Percentiles rank a stretch among this genome's conserved stretches.
Conservation (phyloP, 83 land plant species). For the Diphasiastrum complanatum region DNA sequence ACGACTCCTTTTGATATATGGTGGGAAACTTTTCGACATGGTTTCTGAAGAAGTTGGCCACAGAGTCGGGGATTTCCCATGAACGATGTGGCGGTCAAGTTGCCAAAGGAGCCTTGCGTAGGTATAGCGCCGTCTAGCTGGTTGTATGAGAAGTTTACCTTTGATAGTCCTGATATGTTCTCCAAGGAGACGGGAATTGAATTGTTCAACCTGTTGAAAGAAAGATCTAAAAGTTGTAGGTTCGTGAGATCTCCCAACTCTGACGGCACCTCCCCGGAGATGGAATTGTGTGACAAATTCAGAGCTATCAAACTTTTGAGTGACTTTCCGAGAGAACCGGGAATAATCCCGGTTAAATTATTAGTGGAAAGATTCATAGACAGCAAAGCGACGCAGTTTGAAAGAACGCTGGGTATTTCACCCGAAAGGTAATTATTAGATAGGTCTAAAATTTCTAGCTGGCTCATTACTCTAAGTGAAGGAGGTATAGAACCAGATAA, state of each 20-base stretch:
- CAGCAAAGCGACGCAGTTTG: neutral
- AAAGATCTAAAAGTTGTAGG: slow-evolving; percentile 15
- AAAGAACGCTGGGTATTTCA: neutral
- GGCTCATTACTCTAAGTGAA: neutral
- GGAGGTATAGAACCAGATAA: slow-evolving; percentile 8
- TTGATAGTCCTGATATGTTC: neutral
- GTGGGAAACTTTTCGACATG: no score
- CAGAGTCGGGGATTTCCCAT: slow-evolving; percentile 17
- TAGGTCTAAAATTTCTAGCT: neutral
- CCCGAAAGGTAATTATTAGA: neutral
- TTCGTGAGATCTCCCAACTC: neutral
- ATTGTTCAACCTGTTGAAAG: slow-evolving; percentile 5
- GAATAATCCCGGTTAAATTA: neutral
- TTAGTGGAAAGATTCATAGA: slow-evolving; percentile 10
- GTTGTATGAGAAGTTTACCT: slow-evolving; percentile 15
- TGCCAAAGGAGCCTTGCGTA: neutral
- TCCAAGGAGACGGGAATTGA: slow-evolving; percentile 2
- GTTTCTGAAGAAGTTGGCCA: neutral
- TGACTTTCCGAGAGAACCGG: neutral
- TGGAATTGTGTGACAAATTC: slow-evolving; percentile 7
- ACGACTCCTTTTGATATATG: neutral
- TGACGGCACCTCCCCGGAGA: slow-evolving; percentile 8
- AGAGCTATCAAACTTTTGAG: neutral
- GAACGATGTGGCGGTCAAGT: slow-evolving; percentile 1
- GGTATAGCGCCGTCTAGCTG: slow-evolving; percentile 16